phyloP scores from a whole-genome alignment of 352 stramenopile genomes.

The Pythium folliculosum region DNA sequence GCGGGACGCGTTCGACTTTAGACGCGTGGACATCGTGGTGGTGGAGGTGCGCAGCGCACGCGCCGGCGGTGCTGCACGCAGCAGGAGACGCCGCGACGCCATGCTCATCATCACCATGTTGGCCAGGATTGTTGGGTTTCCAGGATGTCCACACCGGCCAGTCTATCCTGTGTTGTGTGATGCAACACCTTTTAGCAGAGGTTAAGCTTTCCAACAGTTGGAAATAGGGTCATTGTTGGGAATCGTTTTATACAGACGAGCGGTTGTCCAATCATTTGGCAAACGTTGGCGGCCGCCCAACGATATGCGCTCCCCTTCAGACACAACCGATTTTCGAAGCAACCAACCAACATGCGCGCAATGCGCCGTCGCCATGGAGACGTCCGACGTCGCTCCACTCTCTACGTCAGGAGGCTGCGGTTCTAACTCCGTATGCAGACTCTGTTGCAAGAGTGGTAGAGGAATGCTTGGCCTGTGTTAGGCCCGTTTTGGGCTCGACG shows the following conservation, averaged over 20 bases:
- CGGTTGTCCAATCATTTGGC: conserved; percentile 14
- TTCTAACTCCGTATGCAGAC: conserved; percentile 60
- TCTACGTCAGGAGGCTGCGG: conserved; percentile 83
- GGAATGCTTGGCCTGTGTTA: conserved; percentile 62
- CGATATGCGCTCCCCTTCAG: too few species aligned
- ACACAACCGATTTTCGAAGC: neutral
- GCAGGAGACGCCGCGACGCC: conserved; percentile 4
- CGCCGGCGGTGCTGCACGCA: neutral
- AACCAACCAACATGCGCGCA: neutral
- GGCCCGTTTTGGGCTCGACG: conserved; percentile 70
- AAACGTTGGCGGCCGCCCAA: neutral
- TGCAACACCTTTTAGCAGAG: neutral
- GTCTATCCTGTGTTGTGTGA: conserved; percentile 7
- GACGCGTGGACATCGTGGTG: neutral
- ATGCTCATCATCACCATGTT: conserved; percentile 12
- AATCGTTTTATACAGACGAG: neutral
- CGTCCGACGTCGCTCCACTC: conserved; percentile 32
- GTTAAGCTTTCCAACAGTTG: neutral
- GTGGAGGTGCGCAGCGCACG: conserved; percentile 3
- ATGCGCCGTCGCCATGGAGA: neutral
- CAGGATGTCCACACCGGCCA: neutral
- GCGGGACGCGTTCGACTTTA: neutral
- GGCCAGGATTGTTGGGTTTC: neutral
- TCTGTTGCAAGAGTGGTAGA: conserved; percentile 87
- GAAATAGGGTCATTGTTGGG: neutral